Evolutionary conservation across 371 early-diverging fungal species (phyloP), one percentile per base, ranked within the genome.

Genomic region (Nosema granulosis): DNA sequence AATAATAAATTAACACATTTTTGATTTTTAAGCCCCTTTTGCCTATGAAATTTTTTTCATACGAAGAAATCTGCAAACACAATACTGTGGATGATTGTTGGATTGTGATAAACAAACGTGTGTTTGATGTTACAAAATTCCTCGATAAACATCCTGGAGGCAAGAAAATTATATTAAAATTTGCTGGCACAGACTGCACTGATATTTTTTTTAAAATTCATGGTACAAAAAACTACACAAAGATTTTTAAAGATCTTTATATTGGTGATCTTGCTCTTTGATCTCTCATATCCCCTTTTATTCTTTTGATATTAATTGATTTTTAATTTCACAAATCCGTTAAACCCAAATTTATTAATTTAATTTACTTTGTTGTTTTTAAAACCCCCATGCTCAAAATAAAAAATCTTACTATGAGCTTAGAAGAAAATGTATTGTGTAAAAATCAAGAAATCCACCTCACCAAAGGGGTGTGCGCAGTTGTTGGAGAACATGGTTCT

Each of bases 121-220:
- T 96, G 0, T 96, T 94, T 84, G 94, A 96, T 79, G 88, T 93
- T 28, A 93, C 96, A 22, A 87, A 89, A 1, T 96, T 95, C 81
- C 31, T 95, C n/a, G 88, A 91, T 58, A 93, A 90, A 80, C 96
- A 96, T 83, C 97, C 96, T 18, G 97, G 97, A 32, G 96, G 96
- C 13, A 83, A 85, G 31, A 88, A 87, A 75, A 91, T 94, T 84
- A 80, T 96, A 54, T 89, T 95, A 92, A 86, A 93, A 6, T 89
- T 90, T 29, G 96, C 93, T 0, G 97, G 97, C 35, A 90, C 89
- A 77, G 96, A 96, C 68, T 92, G 92, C 16, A 93, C 95, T 0
- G 88, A 89, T 79, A 83, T 94, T 62, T 94, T 94, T 75, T 89
- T 91, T 66, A 87, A 89, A 57, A 91, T 92, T 82, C 93, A 93